phyloP scores from a whole-genome alignment of 768 basidiomycete species.

The Asterophora lycoperdoides region DNA sequence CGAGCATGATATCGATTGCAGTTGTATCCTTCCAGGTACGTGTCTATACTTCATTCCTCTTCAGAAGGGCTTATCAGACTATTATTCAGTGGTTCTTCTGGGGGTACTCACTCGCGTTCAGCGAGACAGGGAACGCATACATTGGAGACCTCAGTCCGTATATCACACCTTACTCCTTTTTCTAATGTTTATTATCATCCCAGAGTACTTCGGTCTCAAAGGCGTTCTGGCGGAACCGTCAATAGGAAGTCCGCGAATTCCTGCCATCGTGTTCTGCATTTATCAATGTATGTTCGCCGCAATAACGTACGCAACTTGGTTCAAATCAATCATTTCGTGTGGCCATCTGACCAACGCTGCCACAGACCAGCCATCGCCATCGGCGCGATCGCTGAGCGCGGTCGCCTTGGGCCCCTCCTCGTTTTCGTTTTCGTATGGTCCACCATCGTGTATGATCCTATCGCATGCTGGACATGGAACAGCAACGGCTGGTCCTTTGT shows the following conservation, averaged over 20 bases:
- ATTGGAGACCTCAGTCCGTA: slow-evolving; percentile 81
- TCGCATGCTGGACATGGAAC: slow-evolving; percentile 98
- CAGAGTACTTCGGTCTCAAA: slow-evolving; percentile 81
- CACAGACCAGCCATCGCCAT: slow-evolving; percentile 79
- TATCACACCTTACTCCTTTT: neutral
- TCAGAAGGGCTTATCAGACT: neutral
- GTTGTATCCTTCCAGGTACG: slow-evolving; percentile 82
- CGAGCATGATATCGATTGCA: slow-evolving; percentile 70
- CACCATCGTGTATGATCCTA: slow-evolving; percentile 86
- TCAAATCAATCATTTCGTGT: neutral
- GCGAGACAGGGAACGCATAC: slow-evolving; percentile 64
- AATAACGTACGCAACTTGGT: slow-evolving; percentile 57
- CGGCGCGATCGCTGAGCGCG: slow-evolving; percentile 90
- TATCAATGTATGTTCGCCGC: slow-evolving; percentile 92
- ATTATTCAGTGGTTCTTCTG: slow-evolving; percentile 86
- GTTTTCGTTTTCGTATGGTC: slow-evolving; percentile 91
- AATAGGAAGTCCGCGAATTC: slow-evolving; percentile 65
- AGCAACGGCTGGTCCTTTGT: slow-evolving; percentile 68
- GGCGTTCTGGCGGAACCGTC: slow-evolving; percentile 74
- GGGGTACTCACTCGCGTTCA: slow-evolving; percentile 93
- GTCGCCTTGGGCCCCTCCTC: slow-evolving; percentile 77
- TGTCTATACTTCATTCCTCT: slow-evolving; percentile 9
- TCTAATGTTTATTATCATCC: neutral
- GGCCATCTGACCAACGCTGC: slow-evolving; percentile 13
- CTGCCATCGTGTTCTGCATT: slow-evolving; percentile 71